Percentiles rank a stretch among this genome's conserved stretches.
Conservation (phyloP, 2,329 filamentous ascomycete species). For the Fusarium pseudocircinatum region DNA sequence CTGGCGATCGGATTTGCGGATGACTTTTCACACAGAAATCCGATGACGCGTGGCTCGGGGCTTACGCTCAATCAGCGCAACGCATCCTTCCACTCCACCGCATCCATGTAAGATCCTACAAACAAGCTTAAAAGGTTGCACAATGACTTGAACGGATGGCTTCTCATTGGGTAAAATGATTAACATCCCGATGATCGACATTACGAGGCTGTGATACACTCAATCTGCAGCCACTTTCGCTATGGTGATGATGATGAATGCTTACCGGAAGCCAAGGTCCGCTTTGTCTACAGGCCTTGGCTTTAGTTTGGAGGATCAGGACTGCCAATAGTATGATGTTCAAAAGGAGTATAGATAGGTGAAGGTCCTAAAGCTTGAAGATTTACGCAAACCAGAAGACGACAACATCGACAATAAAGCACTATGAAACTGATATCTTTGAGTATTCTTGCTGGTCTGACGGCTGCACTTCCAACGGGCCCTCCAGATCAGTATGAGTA, state of each 20-base stretch:
- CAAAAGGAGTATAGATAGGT: neutral
- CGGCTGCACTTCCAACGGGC: neutral
- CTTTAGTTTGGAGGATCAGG: fast-evolving
- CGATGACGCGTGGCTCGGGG: slow-evolving; percentile 8
- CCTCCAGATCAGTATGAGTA: slow-evolving; percentile 58
- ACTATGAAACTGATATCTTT: neutral
- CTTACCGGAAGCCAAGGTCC: neutral
- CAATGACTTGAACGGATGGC: fast-evolving
- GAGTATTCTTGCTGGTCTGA: neutral
- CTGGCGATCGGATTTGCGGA: neutral
- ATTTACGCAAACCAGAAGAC: neutral
- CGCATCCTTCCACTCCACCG: neutral
- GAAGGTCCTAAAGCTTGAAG: fast-evolving
- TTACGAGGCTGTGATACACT: neutral
- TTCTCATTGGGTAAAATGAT: neutral
- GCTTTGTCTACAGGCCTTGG: neutral
- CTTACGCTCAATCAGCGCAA: neutral
- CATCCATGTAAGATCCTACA: neutral
- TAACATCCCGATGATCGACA: neutral
- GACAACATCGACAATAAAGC: fast-evolving
- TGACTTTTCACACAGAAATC: neutral
- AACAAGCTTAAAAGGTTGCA: neutral
- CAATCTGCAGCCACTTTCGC: neutral
- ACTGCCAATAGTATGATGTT: no score
- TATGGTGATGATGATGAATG: neutral